Evolutionary conservation across 495 filamentous ascomycete species (phyloP), one percentile per base, ranked within the genome.

Genomic region (Cryomyces minteri): DNA sequence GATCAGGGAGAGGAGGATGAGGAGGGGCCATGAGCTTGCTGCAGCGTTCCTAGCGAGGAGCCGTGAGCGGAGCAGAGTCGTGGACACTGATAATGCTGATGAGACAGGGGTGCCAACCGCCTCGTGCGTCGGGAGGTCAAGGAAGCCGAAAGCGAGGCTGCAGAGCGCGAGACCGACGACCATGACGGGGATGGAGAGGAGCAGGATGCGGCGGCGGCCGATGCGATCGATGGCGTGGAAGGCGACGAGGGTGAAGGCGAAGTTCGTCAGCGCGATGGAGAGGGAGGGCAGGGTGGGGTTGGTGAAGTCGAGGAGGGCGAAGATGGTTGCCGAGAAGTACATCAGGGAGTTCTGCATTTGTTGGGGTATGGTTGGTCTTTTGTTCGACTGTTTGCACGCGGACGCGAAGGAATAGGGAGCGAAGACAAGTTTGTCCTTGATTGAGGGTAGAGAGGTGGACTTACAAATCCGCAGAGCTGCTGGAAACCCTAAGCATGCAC

Each of bases 251-350:
- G 88, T 95, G 58, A 86, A 81, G 40, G 72, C 44, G 56, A 90
- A 87, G 52, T 95, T 95, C 12, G 87, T 88, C 51, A 74, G 56
- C 2, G 88, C 88, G 32, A 94, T 79, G 5, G 76, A 76, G 37
- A 94, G 71, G 3, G 84, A 82, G 3, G 80, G 85, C 40, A 88
- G 68, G 0, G 84, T 93, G 29, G 88, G 88, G 12, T 75, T 78
- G 31, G 69, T 68, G 59, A 94, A 94, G 3, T 80, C 80, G 18
- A 93, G 66, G 31, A 85, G 63, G 8, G 76, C 68, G 58, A 95
- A 95, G 31, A 95, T 84, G 5, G 86, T 93, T 4, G 85, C 83
- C 5, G 84, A 88, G 59, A 88, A 94, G 58, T 95, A 95, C 88
- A 95, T 95, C 9, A 94, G 69, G 40, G 80, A 81, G 62, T 93